A percentile compares a stretch with the other conserved stretches of the same genome.
Conservation (phyloP, 345 rosid species). For the Microthlaspi erraticum region DNA sequence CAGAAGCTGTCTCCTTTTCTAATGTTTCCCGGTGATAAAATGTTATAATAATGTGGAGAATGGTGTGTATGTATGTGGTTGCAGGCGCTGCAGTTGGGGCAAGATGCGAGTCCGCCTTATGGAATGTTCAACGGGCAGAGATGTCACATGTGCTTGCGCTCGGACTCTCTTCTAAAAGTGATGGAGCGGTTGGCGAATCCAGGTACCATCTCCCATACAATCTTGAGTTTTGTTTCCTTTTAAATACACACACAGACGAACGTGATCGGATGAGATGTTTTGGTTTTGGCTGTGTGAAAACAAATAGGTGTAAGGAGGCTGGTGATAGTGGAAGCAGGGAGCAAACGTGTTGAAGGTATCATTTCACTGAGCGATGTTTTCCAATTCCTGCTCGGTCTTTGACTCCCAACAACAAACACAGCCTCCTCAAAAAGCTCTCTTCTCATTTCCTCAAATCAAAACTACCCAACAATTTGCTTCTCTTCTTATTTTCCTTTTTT, state of each 20-base stretch:
- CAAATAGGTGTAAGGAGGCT: slow-evolving; percentile 69
- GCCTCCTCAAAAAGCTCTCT: slow-evolving; percentile 9
- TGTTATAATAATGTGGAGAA: background rate
- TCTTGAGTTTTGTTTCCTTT: background rate
- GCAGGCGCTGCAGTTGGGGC: slow-evolving; percentile 83
- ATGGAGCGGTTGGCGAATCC: slow-evolving; percentile 83
- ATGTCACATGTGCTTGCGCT: slow-evolving; percentile 88
- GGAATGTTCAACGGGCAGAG: slow-evolving; percentile 63
- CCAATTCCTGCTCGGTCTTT: slow-evolving; percentile 67
- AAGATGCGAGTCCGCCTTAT: slow-evolving; percentile 63
- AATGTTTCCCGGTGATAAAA: background rate
- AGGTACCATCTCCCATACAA: slow-evolving; percentile 45
- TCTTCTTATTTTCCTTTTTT: background rate
- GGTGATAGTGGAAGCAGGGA: slow-evolving; percentile 81
- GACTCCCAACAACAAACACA: slow-evolving; percentile 29
- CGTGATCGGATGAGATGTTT: background rate
- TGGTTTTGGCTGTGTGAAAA: background rate
- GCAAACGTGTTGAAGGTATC: slow-evolving; percentile 88
- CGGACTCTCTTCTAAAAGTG: slow-evolving; percentile 76
- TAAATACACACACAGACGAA: background rate
- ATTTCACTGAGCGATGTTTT: slow-evolving; percentile 76
- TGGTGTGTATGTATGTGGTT: slow-evolving; percentile 4
- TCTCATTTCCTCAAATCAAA: slow-evolving; percentile 25
- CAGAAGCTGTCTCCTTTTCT: background rate
- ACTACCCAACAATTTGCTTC: slow-evolving; percentile 36